Evolutionary conservation across 345 rosid genomes (phyloP).

Genomic region (Eucalyptus tenuipes): DNA sequence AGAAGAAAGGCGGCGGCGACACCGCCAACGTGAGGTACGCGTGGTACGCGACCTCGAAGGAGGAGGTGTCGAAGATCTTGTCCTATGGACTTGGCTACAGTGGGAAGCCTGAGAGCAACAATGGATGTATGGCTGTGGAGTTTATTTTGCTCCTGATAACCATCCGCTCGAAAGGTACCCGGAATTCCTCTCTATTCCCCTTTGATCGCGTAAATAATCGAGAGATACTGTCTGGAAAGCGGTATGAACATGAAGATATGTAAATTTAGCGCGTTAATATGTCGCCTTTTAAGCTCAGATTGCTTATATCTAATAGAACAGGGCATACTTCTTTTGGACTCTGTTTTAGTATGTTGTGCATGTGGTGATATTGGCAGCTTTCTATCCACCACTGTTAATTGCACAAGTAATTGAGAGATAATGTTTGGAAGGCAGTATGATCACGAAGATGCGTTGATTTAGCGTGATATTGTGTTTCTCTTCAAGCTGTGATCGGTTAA

Average conservation of each 20-base stretch:
- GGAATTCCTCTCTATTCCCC: background rate
- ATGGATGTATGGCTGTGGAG: constrained; percentile 52
- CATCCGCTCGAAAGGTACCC: constrained; percentile 59
- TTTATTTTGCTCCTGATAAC: constrained; percentile 54
- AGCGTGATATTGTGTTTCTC: background rate
- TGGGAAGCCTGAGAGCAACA: constrained; percentile 1
- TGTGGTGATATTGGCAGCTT: background rate
- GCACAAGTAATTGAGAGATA: background rate
- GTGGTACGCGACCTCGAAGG: constrained; percentile 50
- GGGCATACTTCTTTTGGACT: background rate
- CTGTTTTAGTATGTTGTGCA: background rate
- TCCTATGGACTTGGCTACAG: constrained; percentile 46
- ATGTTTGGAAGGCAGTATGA: background rate
- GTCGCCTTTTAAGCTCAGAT: background rate
- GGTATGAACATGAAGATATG: background rate
- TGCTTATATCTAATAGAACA: background rate
- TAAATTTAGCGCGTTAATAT: background rate
- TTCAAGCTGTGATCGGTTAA: background rate
- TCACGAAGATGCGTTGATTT: background rate
- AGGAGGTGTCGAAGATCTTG: constrained; percentile 27
- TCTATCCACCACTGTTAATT: background rate
- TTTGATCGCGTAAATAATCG: background rate
- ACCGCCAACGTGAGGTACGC: constrained; percentile 53
- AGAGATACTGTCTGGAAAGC: background rate
- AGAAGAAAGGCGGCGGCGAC: constrained; percentile 30